Base-by-base conservation (phyloP, 805 yeast species). In the Brettanomyces nanus region DNA sequence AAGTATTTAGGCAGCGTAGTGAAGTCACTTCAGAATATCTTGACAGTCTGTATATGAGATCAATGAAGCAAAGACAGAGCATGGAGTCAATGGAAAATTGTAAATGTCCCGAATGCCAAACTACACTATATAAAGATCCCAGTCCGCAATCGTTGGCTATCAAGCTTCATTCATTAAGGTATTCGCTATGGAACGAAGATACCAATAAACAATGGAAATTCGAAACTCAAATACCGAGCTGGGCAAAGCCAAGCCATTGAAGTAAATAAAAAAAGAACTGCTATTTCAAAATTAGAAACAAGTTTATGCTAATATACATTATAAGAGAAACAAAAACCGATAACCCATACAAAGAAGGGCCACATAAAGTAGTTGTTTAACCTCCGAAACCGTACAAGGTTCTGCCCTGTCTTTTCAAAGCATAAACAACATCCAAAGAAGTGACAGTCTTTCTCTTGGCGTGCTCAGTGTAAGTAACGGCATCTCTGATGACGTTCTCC, bases 371-470 rank as follows among this genome's bases (percentile, higher is more conserved):
- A 36, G 21, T 28, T 17, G 36, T 56, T 77, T 81, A 90, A 81
- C 96, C 96, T 77, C 97, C 97, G 84, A 90, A 92, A 89, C 97
- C 97, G 68, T 90, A 90, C 69, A 92, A 81, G 73, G 97, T 92
- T 76, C 97, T 85, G 65, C 98, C 98, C 78, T 92, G 97, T 82
- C 97, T 87, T 92, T 90, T 90, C 73, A 90, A 84, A 61, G 97
- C 97, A 70, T 90, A 90, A 61, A 90, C 97, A 56, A 90, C 97
- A 66, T 90, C 98, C 63, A 90, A 79, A 47, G 98, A 89, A 56
- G 98, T 90, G 59, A 90, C 97, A 52, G 98, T 92, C 87, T 90
- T 90, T 82, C 98, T 87, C 92, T 92, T 92, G 61, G 97, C 98
- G 82, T 90, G 97, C 75, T 92, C 97, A 54, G 98, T 92, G 78